These are phyloP conservation scores for Boechera retrofracta DNA, from an alignment of 345 rosid species.

Conservation along the genomic window DNA sequence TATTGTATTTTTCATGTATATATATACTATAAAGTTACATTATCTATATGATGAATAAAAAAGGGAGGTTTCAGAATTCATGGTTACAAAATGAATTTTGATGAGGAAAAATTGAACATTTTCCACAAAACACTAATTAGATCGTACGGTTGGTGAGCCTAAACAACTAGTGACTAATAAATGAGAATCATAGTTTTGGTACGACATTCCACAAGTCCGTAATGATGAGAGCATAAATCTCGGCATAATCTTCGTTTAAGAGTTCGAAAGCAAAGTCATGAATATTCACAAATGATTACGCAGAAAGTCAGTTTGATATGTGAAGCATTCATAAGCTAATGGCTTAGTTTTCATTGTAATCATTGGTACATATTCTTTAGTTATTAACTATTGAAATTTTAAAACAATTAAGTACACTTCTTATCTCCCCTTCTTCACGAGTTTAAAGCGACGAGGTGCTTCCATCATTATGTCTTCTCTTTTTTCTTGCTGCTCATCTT, in stretches of 20 bases:
- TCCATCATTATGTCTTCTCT: conserved; percentile 41
- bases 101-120: background rate
- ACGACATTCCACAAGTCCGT: conserved; percentile 27
- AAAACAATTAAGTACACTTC: conserved; percentile 21
- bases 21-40: background rate
- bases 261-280: conserved; percentile 22
- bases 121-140: conserved; percentile 8
- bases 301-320: conserved; percentile 38
- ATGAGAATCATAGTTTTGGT: conserved; percentile 23
- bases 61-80: background rate
- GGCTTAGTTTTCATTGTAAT: conserved; percentile 40
- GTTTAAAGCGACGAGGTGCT: conserved; percentile 42
- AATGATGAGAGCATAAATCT: conserved; percentile 38
- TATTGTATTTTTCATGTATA: background rate
- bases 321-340: conserved; percentile 35
- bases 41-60: background rate
- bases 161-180: background rate
- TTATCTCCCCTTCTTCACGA: conserved; percentile 37
- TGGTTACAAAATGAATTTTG: background rate
- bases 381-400: background rate
- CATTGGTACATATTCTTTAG: conserved; percentile 27
- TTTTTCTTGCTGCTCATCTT: conserved; percentile 19
- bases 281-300: conserved; percentile 39
- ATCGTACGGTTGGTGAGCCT: conserved; percentile 22
- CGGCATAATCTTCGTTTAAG: conserved; percentile 35